These are phyloP conservation scores for Raphanus hybrid DNA, from an alignment of 441 rosid species.

Conservation along the genomic window DNA sequence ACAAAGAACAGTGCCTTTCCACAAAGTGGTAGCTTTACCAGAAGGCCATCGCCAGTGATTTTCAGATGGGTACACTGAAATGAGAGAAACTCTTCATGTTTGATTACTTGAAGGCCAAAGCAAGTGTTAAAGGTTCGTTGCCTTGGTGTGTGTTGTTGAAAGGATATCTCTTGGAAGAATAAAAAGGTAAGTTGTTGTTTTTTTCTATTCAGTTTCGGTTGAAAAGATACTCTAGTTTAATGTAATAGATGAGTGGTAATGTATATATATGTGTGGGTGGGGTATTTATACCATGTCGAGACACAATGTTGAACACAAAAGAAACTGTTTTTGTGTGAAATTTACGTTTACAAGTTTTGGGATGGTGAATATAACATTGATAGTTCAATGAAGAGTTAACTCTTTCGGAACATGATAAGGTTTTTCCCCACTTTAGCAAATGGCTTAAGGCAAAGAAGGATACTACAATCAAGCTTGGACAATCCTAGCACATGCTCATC, in stretches of 20 bases:
- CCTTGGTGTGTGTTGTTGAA: slow-evolving; percentile 3
- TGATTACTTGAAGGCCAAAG: neutral
- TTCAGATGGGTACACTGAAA: slow-evolving; percentile 6
- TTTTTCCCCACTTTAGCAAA: no score
- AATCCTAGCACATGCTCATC: no score
- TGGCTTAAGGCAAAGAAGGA: no score
- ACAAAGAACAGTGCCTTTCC: slow-evolving; percentile 77
- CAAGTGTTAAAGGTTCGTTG: neutral
- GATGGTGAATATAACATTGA: neutral
- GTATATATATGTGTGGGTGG: slow-evolving; percentile 22
- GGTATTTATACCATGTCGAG: slow-evolving; percentile 4
- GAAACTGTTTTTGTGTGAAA: neutral
- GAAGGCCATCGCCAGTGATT: slow-evolving; percentile 79
- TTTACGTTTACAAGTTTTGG: neutral
- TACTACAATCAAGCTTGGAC: no score
- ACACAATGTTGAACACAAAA: neutral
- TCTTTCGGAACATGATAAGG: neutral
- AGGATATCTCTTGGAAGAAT: slow-evolving; percentile 22
- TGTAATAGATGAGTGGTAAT: slow-evolving; percentile 4
- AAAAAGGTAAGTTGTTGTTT: neutral
- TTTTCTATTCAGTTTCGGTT: neutral
- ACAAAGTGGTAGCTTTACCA: slow-evolving; percentile 82
- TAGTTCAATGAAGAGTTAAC: neutral
- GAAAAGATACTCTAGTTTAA: slow-evolving; percentile 18
- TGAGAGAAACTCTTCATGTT: slow-evolving; percentile 19